A percentile compares a stretch with the other conserved stretches of the same genome.
phyloP scores from a whole-genome alignment of 257 asterid species.

The Nicotiana sylvestris region DNA sequence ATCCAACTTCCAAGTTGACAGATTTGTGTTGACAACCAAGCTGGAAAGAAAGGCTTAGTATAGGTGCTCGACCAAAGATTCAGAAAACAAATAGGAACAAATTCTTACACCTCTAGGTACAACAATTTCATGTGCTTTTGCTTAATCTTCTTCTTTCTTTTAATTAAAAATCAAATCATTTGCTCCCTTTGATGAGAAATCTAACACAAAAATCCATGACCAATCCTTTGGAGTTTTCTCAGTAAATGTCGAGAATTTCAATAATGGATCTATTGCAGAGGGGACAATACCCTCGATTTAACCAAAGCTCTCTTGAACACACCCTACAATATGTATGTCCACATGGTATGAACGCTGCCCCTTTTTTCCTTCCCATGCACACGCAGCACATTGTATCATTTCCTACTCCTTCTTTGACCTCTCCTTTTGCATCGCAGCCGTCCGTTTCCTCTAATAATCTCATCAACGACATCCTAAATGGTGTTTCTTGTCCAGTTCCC shows the following conservation, averaged over 20 bases:
- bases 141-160: not conserved
- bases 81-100: not conserved
- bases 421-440: slow-evolving; percentile 39
- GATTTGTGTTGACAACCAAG: no score
- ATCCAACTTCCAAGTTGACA: not conserved
- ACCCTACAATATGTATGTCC: slow-evolving; percentile 94
- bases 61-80: not conserved
- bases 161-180: not conserved
- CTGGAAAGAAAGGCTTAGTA: no score
- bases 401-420: slow-evolving; percentile 20
- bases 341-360: slow-evolving; percentile 95
- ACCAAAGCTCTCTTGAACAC: slow-evolving; percentile 88
- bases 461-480: slow-evolving; percentile 78
- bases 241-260: slow-evolving; percentile 78
- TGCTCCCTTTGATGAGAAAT: not conserved
- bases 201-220: slow-evolving; percentile 1
- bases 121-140: not conserved
- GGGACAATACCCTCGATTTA: slow-evolving; percentile 89
- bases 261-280: slow-evolving; percentile 75
- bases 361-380: slow-evolving; percentile 90
- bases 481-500: slow-evolving; percentile 28
- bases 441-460: slow-evolving; percentile 73
- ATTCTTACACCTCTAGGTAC: not conserved
- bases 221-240: slow-evolving; percentile 9
- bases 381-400: slow-evolving; percentile 80